A percentile compares a stretch with the other conserved stretches of the same genome.
Evolutionary conservation across 1,284 basidiomycete genomes (phyloP).

Genomic region (Termitomyces sp.): DNA sequence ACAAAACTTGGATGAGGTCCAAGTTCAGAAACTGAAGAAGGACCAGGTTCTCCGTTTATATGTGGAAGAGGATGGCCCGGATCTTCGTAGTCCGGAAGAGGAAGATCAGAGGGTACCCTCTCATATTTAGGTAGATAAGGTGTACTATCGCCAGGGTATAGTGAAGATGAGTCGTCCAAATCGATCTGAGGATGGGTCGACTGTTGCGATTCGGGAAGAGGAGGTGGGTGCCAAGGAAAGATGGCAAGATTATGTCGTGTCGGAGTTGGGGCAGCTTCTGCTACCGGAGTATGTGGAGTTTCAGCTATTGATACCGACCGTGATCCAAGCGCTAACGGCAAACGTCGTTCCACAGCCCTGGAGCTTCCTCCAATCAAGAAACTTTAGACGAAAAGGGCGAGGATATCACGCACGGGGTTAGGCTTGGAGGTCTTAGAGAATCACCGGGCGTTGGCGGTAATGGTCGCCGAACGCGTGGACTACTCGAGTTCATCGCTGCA

Average conservation of each 20-base stretch:
- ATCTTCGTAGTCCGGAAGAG: slow-evolving; percentile 7
- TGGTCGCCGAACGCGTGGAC: slow-evolving; percentile 19
- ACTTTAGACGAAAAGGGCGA: background rate
- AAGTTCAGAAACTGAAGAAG: background rate
- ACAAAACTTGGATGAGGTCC: slow-evolving; percentile 4
- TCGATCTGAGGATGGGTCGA: background rate
- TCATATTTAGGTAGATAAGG: slow-evolving; percentile 12
- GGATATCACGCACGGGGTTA: slow-evolving; percentile 12
- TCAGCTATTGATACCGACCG: slow-evolving; percentile 5
- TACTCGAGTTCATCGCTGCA: slow-evolving; percentile 14
- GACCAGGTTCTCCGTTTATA: background rate
- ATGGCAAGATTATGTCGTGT: background rate
- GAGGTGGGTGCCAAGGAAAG: slow-evolving; percentile 4
- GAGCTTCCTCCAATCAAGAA: background rate
- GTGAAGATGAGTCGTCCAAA: slow-evolving; percentile 15
- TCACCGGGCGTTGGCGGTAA: slow-evolving; percentile 26
- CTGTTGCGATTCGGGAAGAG: background rate
- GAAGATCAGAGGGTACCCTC: slow-evolving; percentile 1
- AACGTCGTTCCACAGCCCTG: slow-evolving; percentile 7
- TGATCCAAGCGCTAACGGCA: background rate
- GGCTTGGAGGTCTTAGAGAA: slow-evolving; percentile 9
- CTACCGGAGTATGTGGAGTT: background rate
- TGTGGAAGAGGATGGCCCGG: background rate
- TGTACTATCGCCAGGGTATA: slow-evolving; percentile 14
- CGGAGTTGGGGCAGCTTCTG: background rate